Base-by-base conservation (phyloP, 169 alveolate species). In the Plasmodium inui region DNA sequence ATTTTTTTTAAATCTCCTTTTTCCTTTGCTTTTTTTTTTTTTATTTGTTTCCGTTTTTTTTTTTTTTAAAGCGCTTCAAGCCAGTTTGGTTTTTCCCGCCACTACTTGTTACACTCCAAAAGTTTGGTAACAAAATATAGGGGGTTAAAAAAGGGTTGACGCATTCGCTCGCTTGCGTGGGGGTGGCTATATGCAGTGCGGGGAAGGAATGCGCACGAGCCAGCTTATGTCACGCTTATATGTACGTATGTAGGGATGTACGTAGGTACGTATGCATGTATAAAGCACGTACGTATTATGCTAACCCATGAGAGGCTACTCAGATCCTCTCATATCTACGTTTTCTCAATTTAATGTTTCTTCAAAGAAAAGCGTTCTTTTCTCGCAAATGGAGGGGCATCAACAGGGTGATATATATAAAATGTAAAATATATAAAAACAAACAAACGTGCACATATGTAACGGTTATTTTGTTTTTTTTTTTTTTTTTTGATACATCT, bases 21-120 rank as follows among this genome's bases (percentile, higher is more conserved):
- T 61, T n/a, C 74, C 74, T 61, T 61, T 61, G 74, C 74, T 61
- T 61, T 61, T 61, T 61, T 61, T 61, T 61, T 61, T 61, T 61
- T 14, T n/a, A 19, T 61, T 12, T 61, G n/a, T 9, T 0, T 19
- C 12, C 7, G 4, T 0, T 22, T 61, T 61, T 61, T n/a, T 61
- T 61, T 22, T 61, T 61, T 61, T 61, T 61, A 61, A 61, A 61
- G 37, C 14, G 26, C 74, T 61, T 26, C 74, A 61, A 61, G 37
- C 32, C 74, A n/a, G n/a, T 61, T 61, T 19, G 9, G 32, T 61
- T 61, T 61, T 61, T 61, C 4, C 74, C 74, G 74, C 32, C 37
- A 26, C 74, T 61, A 6, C 34, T 61, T 34, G 74, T 46, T 46
- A 46, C 12, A 12, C n/a, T 46, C 57, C 57, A 46, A 46, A 46